Evolutionary conservation across 1,284 basidiomycete species (phyloP), one percentile per base, ranked within the genome.

Genomic region (Earliella scabrosa): DNA sequence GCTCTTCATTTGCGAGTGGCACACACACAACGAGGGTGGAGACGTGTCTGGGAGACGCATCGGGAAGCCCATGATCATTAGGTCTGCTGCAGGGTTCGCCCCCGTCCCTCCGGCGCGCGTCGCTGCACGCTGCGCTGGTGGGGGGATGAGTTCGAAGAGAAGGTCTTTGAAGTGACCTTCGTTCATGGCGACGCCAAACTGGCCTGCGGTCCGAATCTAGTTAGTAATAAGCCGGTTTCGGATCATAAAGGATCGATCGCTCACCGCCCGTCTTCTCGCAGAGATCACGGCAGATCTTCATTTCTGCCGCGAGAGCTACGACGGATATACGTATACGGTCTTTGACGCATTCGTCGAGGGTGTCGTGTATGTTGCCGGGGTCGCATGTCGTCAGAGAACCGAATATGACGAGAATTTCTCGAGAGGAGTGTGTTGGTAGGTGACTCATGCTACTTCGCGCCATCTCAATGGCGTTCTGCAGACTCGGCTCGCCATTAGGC

Each of bases 1-100:
- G 64, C 87, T 87, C 72, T 90, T 92, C 67, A 98, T 78, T 59
- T 94, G 86, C 2, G 92, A 92, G 71, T 99, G 97, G 70, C 97
- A 99, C 1, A 90, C 93, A 69, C 97, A 99, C 20, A 97, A 80
- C 46, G 88, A 88, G 9, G 90, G 87, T 18, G 90, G 87, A 0
- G 92, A 89, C 0, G 90, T 84, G 61, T 88, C 88, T 0, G 92
- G 92, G n/a, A 97, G 77, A 41, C 94, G 86, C 16, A 90, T 93
- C 0, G 95, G 97, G 73, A 99, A 99, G 3, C 97, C 97, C 95
- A 99, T 99, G 80, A 97, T 90, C 88, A 99, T 96, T 36, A 99
- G 77, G 73, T 99, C 95, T 0, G 92, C 90, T 0, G 86, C 84
- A 14, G 86, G 85, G 50, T 88, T 88, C 11, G 77, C 73, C 34